A percentile compares a stretch with the other conserved stretches of the same genome.
These are phyloP conservation scores for Symmetrospora coprosmae DNA, from an alignment of 768 basidiomycete genomes.

Conservation along the genomic window DNA sequence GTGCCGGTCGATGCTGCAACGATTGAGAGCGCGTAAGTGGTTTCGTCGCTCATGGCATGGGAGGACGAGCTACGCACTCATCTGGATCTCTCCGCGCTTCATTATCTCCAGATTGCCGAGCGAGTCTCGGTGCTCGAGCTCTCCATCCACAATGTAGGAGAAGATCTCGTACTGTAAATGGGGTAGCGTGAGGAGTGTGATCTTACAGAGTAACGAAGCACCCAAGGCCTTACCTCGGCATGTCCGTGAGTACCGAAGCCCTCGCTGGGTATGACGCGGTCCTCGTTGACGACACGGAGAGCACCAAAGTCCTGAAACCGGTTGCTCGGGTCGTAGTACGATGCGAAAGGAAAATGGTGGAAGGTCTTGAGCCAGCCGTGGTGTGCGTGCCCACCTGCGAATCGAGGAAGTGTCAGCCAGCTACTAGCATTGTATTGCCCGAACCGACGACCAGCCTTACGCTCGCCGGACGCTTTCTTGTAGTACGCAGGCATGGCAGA, in stretches of 20 bases:
- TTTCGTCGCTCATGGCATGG: too few species aligned
- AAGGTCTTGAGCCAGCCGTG: conserved; percentile 79
- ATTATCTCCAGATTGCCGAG: conserved; percentile 84
- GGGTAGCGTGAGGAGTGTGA: conserved; percentile 33
- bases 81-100: conserved; percentile 73
- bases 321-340: conserved; percentile 49
- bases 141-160: conserved; percentile 64
- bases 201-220: neutral
- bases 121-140: conserved; percentile 74
- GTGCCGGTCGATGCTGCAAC: conserved; percentile 54
- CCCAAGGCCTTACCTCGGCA: neutral
- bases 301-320: conserved; percentile 49
- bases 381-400: too few species aligned
- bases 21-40: neutral
- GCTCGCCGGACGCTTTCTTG: too few species aligned
- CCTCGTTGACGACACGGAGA: conserved; percentile 47
- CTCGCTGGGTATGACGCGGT: conserved; percentile 56
- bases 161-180: conserved; percentile 69
- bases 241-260: conserved; percentile 57
- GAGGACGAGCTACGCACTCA: conserved; percentile 41
- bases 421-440: too few species aligned
- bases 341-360: conserved; percentile 52
- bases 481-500: too few species aligned
- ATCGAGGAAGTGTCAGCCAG: too few species aligned
- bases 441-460: too few species aligned